Evolutionary conservation across 116 monocot genomes (phyloP).

Genomic region (Trichopus zeylanicus): DNA sequence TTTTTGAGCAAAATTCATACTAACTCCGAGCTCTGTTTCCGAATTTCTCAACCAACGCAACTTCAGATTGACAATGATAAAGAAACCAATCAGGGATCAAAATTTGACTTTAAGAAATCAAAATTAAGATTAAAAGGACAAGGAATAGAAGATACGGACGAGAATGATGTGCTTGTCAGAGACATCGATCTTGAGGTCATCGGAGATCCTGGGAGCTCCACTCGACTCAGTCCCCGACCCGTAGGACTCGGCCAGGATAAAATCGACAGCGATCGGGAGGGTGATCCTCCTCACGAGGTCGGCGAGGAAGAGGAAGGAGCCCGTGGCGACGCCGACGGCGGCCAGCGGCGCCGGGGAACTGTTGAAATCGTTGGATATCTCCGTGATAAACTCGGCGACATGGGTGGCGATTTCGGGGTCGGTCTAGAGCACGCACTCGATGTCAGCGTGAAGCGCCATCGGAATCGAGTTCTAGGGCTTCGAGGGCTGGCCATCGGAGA

Average conservation of each 20-base stretch:
- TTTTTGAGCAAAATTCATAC: no score
- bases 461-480: not conserved
- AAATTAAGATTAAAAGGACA: not conserved
- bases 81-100: no score
- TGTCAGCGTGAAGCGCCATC: constrained; percentile 2
- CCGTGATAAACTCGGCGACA: no score
- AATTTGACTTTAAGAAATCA: no score
- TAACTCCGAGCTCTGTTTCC: no score
- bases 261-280: constrained; percentile 56
- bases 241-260: constrained; percentile 82
- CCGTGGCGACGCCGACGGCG: constrained; percentile 83
- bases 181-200: constrained; percentile 74
- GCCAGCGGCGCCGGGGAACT: constrained; percentile 8
- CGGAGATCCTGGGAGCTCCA: constrained; percentile 52
- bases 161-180: constrained; percentile 76
- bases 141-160: constrained; percentile 23
- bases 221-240: constrained; percentile 68
- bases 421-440: constrained; percentile 11
- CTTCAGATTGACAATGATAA: no score
- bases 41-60: no score
- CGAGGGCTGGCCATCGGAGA: no score
- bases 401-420: constrained; percentile 16
- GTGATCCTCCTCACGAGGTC: constrained; percentile 59
- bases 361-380: constrained; percentile 36
- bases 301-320: constrained; percentile 83